Percentiles rank a stretch among this genome's conserved stretches.
Conservation (phyloP, 1,284 basidiomycete genomes). For the Cutaneotrichosporon cavernicola region DNA sequence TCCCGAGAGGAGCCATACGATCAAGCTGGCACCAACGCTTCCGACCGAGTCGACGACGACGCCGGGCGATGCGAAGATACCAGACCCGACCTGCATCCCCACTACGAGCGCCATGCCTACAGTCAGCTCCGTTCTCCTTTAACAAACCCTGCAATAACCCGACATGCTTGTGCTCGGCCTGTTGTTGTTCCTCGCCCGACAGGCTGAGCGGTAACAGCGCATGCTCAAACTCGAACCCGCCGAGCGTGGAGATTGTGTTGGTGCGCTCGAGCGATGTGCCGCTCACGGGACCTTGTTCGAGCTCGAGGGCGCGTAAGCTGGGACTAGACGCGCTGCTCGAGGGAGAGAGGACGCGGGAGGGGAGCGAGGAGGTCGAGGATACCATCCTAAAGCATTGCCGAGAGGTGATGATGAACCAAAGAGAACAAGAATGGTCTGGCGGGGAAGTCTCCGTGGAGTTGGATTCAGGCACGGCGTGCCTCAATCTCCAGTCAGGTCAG, state of each 20-base stretch:
- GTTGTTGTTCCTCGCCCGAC: conserved; percentile 60
- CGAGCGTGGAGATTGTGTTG: conserved; percentile 62
- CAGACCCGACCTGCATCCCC: conserved; percentile 84
- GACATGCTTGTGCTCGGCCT: conserved; percentile 67
- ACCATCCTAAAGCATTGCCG: background rate
- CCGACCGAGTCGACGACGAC: conserved; percentile 83
- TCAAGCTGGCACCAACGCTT: conserved; percentile 76
- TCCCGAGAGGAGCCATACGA: conserved; percentile 76
- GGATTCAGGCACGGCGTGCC: conserved; percentile 18
- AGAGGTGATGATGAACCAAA: too few species aligned
- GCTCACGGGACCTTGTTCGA: conserved; percentile 56
- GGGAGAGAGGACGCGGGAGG: conserved; percentile 36
- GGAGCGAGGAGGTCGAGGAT: conserved; percentile 8
- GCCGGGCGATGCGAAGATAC: conserved; percentile 89
- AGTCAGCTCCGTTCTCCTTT: background rate
- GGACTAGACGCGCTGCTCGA: conserved; percentile 52
- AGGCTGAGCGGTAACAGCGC: conserved; percentile 72
- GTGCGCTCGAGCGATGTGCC: conserved; percentile 12
- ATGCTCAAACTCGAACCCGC: conserved; percentile 71
- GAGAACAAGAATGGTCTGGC: background rate
- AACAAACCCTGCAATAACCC: conserved; percentile 69
- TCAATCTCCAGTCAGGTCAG: background rate
- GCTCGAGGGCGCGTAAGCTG: conserved; percentile 71
- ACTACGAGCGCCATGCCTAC: conserved; percentile 79
- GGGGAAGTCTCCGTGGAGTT: background rate